Base-by-base conservation (phyloP, 257 asterid species). In the Plantago major region DNA sequence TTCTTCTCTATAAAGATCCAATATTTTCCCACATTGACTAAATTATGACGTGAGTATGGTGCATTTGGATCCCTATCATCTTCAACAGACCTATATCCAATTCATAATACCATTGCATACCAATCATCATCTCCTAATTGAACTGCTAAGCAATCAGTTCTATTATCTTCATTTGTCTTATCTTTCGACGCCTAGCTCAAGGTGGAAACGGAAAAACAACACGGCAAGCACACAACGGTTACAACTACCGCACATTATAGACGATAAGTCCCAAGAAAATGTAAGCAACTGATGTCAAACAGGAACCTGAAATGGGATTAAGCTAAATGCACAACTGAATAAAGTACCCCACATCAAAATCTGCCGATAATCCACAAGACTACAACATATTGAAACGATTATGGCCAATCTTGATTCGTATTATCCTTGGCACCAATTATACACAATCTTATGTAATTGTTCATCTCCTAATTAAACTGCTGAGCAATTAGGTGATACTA, bases 221-320 rank as follows among this genome's bases (percentile, higher is more conserved):
- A 33, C 40, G 3, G 40, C 40, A 7, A 33, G 8, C 40, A 33
- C 40, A 33, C 40, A 33, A 33, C 40, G 3, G 40, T 33, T 33
- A 33, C 40, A 33, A 4, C 7, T 33, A 33, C 40, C 6, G 40
- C 40, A 33, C 40, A 33, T 1, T 11, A 46, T 11, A 11, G 11
- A 12, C 10, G 5, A 46, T 3, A 18, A 9, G 3, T 11, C 7
- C 4, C 13, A 22, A 22, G 26, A 22, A 1, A 22, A 22, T 22
- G 10, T 9, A 48, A 11, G 54, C n/a, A n/a, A 9, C 26, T 22
- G 15, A 48, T 5, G 15, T 48, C 15, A 13, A 48, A 64, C 51
- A 56, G 13, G 65, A 33, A 79, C 84, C 81, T 79, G 84, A 67
- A 79, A 79, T 17, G 84, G 81, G 28, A 75, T 79, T 18, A 75